These are phyloP conservation scores for Scopulariopsis brevicaulis DNA, from an alignment of 2,329 filamentous ascomycete species.

Conservation along the genomic window DNA sequence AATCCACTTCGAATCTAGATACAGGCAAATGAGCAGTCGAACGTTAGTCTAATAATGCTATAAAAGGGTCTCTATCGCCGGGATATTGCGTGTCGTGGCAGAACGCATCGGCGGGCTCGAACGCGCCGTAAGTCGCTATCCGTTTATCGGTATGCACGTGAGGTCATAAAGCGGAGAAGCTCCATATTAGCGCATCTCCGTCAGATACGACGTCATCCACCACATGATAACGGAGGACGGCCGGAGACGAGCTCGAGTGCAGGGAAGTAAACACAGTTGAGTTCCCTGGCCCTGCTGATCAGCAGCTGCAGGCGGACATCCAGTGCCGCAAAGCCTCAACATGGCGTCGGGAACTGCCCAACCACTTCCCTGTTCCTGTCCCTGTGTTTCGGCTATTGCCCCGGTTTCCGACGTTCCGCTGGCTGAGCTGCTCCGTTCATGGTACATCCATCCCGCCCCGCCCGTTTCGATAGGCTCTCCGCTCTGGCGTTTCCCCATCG, in stretches of 20 bases:
- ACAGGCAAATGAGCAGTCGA: no score
- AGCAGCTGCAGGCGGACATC: not conserved
- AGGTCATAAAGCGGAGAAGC: slow-evolving; percentile 1
- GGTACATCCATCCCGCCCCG: not conserved
- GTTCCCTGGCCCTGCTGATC: not conserved
- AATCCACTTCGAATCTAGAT: no score
- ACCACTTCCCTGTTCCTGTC: not conserved
- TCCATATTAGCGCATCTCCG: not conserved
- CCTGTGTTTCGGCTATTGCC: not conserved
- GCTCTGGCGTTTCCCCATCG: not conserved
- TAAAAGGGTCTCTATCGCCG: not conserved
- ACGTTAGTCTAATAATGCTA: not conserved
- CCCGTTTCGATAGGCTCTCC: not conserved
- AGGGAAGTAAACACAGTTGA: not conserved
- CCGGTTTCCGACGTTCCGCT: not conserved
- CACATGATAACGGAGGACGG: not conserved
- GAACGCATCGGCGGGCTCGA: no score
- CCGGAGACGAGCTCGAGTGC: not conserved
- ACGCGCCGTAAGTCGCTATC: not conserved
- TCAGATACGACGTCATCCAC: slow-evolving; percentile 3
- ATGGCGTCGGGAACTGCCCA: not conserved
- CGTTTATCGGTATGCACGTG: slow-evolving; percentile 1
- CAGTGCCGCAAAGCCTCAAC: not conserved
- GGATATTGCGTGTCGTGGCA: no score
- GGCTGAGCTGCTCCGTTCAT: not conserved